Conservation (phyloP, 192 early-diverging fungal species). For the Mortierella alpina region DNA sequence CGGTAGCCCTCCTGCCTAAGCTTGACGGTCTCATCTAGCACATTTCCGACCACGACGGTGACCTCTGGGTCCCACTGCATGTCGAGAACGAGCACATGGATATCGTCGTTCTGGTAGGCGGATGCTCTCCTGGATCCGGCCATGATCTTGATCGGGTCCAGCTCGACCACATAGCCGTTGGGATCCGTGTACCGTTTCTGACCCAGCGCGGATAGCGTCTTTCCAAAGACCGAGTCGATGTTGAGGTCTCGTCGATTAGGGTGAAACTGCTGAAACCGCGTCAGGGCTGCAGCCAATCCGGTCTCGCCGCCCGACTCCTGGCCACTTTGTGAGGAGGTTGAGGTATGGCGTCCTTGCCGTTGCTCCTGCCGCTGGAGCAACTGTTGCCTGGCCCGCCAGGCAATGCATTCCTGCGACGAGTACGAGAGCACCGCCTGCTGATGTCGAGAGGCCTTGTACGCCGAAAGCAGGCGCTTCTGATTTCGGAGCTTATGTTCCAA, state of each 20-base stretch:
- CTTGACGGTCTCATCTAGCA: constrained; percentile 43
- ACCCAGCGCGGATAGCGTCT: constrained; percentile 21
- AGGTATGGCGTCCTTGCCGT: background rate
- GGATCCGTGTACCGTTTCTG: constrained; percentile 37
- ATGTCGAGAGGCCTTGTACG: constrained; percentile 23
- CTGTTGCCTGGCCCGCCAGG: constrained; percentile 35
- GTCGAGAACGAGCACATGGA: constrained; percentile 46
- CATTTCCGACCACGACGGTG: constrained; percentile 46
- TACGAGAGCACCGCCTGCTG: constrained; percentile 28
- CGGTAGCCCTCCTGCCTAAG: constrained; percentile 47
- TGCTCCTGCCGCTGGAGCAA: background rate
- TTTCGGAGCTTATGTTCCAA: constrained; percentile 25
- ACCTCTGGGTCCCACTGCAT: constrained; percentile 55
- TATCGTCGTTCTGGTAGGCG: constrained; percentile 42
- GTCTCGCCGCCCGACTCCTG: background rate
- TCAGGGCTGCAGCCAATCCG: constrained; percentile 4
- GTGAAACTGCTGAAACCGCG: constrained; percentile 47
- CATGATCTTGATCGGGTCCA: constrained; percentile 39
- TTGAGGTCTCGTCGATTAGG: constrained; percentile 24
- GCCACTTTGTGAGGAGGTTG: background rate
- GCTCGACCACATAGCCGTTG: constrained; percentile 47
- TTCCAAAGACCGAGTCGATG: constrained; percentile 28
- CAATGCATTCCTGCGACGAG: constrained; percentile 36
- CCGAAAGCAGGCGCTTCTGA: constrained; percentile 24
- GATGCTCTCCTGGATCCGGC: constrained; percentile 43